Percentiles rank a stretch among this genome's conserved stretches.
These are phyloP conservation scores for Penicillium daleae DNA, from an alignment of 495 filamentous ascomycete species.

Conservation along the genomic window DNA sequence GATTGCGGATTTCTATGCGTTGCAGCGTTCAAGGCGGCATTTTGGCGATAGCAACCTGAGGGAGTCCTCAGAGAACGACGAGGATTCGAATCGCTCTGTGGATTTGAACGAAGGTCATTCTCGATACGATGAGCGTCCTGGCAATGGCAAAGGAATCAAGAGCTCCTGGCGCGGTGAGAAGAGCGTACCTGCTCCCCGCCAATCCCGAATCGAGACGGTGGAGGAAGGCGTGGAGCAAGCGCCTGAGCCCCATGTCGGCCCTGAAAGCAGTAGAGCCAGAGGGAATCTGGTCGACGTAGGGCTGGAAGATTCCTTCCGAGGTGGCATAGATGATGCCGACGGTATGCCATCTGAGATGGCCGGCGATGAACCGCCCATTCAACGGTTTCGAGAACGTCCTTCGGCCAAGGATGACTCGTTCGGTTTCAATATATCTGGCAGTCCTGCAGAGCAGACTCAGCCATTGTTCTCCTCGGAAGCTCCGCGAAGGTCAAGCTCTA, in stretches of 20 bases:
- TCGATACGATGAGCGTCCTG: conserved; percentile 36
- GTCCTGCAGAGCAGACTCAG: conserved; percentile 52
- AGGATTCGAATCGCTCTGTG: conserved; percentile 63
- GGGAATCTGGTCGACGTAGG: conserved; percentile 86
- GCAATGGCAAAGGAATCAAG: conserved; percentile 52
- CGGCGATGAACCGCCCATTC: conserved; percentile 78
- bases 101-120: conserved; percentile 56
- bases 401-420: conserved; percentile 35
- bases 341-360: conserved; percentile 61
- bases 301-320: conserved; percentile 67
- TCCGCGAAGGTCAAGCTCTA: conserved; percentile 48
- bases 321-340: conserved; percentile 48
- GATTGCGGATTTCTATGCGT: conserved; percentile 87
- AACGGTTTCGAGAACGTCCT: conserved; percentile 71
- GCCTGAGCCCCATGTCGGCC: conserved; percentile 39
- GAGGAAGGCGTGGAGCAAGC: conserved; percentile 36
- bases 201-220: conserved; percentile 36
- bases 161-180: conserved; percentile 60
- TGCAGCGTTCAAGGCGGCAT: conserved; percentile 85
- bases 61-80: conserved; percentile 79
- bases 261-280: conserved; percentile 60
- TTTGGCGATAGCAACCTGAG: conserved; percentile 79
- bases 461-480: conserved; percentile 39
- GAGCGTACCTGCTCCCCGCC: conserved; percentile 19
- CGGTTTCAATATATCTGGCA: conserved; percentile 40